These are phyloP conservation scores for Vigna nakashimae DNA, from an alignment of 306 rosid species.

Conservation along the genomic window DNA sequence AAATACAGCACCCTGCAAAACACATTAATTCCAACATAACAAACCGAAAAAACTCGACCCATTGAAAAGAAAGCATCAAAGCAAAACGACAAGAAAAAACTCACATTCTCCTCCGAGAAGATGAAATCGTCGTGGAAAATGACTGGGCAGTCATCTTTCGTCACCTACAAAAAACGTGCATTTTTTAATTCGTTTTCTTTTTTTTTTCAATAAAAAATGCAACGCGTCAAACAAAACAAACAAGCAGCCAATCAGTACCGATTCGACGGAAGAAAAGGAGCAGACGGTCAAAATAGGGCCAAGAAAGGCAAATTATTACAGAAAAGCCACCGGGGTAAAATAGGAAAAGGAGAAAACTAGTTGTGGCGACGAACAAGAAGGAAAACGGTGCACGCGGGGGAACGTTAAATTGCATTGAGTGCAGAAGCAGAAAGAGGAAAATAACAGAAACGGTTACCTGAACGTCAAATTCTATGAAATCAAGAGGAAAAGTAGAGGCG, in stretches of 20 bases:
- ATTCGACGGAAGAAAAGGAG: neutral
- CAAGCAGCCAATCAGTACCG: conserved; percentile 42
- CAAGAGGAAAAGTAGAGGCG: conserved; percentile 62
- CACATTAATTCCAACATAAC: neutral
- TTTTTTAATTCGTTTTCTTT: conserved; percentile 19
- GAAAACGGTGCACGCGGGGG: neutral
- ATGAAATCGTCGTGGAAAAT: conserved; percentile 80
- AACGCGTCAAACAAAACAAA: neutral
- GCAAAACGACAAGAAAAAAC: neutral
- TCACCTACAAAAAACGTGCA: conserved; percentile 77
- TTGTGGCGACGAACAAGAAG: conserved; percentile 3
- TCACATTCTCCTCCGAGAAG: conserved; percentile 63
- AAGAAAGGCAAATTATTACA: neutral
- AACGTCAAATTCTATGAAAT: conserved; percentile 84
- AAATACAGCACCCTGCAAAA: conserved; percentile 63
- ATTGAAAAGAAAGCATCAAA: neutral
- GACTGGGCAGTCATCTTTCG: conserved; percentile 79
- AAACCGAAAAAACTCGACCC: too few relatives aligned
- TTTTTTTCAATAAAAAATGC: neutral
- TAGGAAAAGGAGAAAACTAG: neutral
- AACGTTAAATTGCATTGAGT: too few relatives aligned
- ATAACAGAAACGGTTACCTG: conserved; percentile 54
- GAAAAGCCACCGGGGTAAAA: conserved; percentile 19
- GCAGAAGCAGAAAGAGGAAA: neutral
- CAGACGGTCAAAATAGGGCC: neutral